A percentile compares a stretch with the other conserved stretches of the same genome.
phyloP scores from a whole-genome alignment of 139 green algal genomes.

The Chlamydomonas schloesseri region DNA sequence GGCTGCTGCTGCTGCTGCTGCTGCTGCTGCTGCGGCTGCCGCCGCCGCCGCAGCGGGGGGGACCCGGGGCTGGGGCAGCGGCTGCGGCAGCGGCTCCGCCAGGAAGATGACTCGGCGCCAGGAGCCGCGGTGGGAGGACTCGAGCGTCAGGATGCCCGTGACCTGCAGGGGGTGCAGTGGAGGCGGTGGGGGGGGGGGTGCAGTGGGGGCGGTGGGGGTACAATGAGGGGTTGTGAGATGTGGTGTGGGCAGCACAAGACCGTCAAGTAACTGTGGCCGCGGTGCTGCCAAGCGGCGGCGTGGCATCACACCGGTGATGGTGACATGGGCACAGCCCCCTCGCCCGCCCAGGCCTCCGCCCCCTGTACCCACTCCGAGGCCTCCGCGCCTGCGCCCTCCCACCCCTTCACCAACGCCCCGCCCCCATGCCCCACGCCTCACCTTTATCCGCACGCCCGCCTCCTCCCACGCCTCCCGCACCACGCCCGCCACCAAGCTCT shows the following conservation, averaged over 20 bases:
- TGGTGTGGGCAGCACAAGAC: no score
- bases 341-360: no score
- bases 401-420: no score
- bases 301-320: neutral
- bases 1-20: neutral
- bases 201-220: no score
- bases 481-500: conserved; percentile 41
- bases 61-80: no score
- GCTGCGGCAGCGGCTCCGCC: neutral
- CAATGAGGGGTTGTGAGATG: no score
- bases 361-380: no score
- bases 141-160: conserved; percentile 41
- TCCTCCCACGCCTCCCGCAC: conserved; percentile 53
- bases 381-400: no score
- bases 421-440: neutral
- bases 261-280: neutral
- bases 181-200: neutral
- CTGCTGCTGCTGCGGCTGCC: no score
- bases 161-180: conserved; percentile 12
- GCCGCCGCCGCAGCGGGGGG: no score
- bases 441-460: conserved; percentile 43
- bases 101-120: conserved; percentile 58
- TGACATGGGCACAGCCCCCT: neutral
- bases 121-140: neutral
- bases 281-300: no score